Evolutionary conservation across 1,284 basidiomycete species (phyloP), one percentile per base, ranked within the genome.

Genomic region (Ustilago lituana): DNA sequence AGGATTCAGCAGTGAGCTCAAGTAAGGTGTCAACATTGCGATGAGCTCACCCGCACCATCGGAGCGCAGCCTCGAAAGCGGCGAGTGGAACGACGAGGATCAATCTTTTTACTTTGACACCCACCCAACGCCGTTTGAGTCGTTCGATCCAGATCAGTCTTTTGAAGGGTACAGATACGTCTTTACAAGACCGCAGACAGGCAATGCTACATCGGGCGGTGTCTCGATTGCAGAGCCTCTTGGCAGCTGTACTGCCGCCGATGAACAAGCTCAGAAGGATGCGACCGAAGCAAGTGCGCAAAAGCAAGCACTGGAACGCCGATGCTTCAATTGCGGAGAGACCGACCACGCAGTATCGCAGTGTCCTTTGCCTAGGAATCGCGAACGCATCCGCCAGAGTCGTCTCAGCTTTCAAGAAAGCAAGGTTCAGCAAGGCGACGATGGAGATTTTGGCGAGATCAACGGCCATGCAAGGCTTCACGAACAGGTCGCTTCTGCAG

Each of bases 111-210:
- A 49, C 47, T 39, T 59, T 39, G 62, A 65, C 31, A 27, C 55
- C 8, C 47, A 46, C 3, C 63, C 63, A 11, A 66, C 63, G 5
- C 50, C 63, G 1, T 52, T 47, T 29, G 57, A 56, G 9, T 46
- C 46, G 3, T 66, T 61, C 26, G 63, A 66, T 40, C 63, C 63
- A 4, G 63, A 66, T 3, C 57, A 66, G 40, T 66, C 63, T 6
- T 55, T 66, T 31, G 57, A 66, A 20, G 63, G 52, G 2, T 61
- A 60, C 26, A 27, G 33, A 19, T 38, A 66, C 29, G 20, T 54
- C 22, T 62, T 62, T 22, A 38, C 41, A 12, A 33, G 48, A 36
- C 41, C 59, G 2, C 17, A n/a, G 9, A 23, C 6, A 10, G 47
- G 47, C 27, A 24, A 31, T 17, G 33, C n/a, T n/a, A n/a, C n/a